Evolutionary conservation across 2,329 filamentous ascomycete species (phyloP).

Genomic region (Cladosporium sp.): DNA sequence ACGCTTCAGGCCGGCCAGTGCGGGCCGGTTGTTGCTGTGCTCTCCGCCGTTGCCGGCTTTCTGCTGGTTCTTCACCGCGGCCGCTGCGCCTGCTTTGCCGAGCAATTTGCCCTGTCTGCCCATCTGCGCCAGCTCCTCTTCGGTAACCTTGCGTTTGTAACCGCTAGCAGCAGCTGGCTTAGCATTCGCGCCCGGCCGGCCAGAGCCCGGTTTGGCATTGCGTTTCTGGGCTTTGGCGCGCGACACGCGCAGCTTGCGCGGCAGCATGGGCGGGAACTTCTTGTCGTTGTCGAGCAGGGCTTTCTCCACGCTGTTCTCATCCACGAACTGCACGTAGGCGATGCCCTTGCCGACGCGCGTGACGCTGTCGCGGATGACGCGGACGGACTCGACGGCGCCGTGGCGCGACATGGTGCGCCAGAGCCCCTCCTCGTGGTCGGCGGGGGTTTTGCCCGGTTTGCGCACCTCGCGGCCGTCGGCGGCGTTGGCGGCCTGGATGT

Average conservation of each 20-base stretch:
- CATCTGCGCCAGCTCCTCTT: constrained; percentile 64
- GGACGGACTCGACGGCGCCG: constrained; percentile 86
- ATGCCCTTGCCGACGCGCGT: constrained; percentile 96
- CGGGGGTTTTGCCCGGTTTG: constrained; percentile 68
- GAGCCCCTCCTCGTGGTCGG: constrained; percentile 88
- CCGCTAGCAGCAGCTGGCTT: constrained; percentile 34
- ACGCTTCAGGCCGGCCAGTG: constrained; percentile 43
- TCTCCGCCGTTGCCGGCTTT: background rate
- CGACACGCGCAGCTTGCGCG: constrained; percentile 77
- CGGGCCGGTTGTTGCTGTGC: background rate
- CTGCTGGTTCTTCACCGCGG: constrained; percentile 30
- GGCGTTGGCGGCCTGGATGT: constrained; percentile 57
- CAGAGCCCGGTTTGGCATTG: constrained; percentile 37
- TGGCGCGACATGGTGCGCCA: constrained; percentile 76
- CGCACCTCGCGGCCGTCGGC: constrained; percentile 57
- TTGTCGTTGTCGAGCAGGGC: constrained; percentile 85
- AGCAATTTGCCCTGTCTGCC: constrained; percentile 73
- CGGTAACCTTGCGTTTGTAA: constrained; percentile 67
- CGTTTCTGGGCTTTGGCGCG: constrained; percentile 70
- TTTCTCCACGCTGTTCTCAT: constrained; percentile 84
- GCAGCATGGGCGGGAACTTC: constrained; percentile 92
- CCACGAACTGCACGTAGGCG: constrained; percentile 93
- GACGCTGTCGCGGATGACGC: constrained; percentile 81
- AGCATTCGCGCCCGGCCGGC: constrained; percentile 21
- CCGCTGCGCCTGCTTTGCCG: constrained; percentile 62